Percentiles rank a stretch among this genome's conserved stretches.
These are phyloP conservation scores for Vitellaria paradoxa DNA, from an alignment of 179 eudicot genomes.

Conservation along the genomic window DNA sequence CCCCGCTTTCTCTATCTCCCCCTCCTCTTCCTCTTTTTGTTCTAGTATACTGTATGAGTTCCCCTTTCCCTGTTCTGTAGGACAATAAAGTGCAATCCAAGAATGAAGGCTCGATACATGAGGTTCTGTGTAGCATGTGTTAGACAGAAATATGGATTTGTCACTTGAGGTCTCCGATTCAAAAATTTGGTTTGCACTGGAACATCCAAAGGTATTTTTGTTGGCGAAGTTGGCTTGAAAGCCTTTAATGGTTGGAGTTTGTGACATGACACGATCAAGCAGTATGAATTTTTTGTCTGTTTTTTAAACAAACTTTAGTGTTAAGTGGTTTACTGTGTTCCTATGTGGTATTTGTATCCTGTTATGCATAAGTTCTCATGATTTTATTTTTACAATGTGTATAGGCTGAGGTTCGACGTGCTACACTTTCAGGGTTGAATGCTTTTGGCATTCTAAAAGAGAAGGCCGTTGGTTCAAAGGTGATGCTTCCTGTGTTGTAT, in stretches of 20 bases:
- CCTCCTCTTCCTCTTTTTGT: not conserved
- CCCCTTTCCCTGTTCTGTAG: slow-evolving; percentile 16
- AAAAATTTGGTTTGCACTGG: slow-evolving; percentile 76
- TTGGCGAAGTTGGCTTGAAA: not conserved
- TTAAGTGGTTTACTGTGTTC: not conserved
- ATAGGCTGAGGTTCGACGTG: slow-evolving; percentile 68
- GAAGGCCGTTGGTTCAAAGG: slow-evolving; percentile 49
- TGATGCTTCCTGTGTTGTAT: slow-evolving; percentile 14
- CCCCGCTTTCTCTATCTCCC: not conserved
- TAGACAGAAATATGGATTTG: slow-evolving; percentile 51
- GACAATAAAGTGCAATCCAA: slow-evolving; percentile 53
- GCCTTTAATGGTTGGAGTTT: not conserved
- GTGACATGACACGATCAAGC: not conserved
- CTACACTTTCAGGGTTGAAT: slow-evolving; percentile 57
- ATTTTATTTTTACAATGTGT: slow-evolving; percentile 8
- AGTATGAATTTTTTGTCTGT: not conserved
- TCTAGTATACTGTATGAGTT: not conserved
- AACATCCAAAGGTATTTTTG: slow-evolving; percentile 70
- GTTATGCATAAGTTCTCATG: not conserved
- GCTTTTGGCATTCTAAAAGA: slow-evolving; percentile 39
- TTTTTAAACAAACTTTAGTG: not conserved
- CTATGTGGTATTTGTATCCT: not conserved
- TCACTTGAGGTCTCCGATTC: slow-evolving; percentile 55
- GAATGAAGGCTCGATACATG: slow-evolving; percentile 44
- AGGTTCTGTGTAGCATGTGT: slow-evolving; percentile 50